Evolutionary conservation across 2,329 filamentous ascomycete genomes (phyloP).

Genomic region (Boeremia exigua): DNA sequence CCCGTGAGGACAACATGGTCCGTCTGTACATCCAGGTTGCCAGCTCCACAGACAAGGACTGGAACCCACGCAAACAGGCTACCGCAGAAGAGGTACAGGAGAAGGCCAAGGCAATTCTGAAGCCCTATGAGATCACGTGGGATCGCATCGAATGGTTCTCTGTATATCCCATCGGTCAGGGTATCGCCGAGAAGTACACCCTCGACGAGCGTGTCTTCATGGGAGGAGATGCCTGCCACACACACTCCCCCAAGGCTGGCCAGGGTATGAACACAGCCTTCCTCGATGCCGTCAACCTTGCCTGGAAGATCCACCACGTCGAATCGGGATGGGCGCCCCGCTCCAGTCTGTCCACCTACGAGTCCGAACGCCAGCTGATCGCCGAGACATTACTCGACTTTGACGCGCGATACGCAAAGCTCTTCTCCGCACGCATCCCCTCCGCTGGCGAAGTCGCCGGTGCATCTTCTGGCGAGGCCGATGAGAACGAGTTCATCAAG

Average conservation of each 20-base stretch:
- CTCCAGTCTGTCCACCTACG: slow-evolving; percentile 80
- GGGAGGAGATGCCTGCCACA: slow-evolving; percentile 70
- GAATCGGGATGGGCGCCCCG: slow-evolving; percentile 81
- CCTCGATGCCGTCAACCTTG: slow-evolving; percentile 78
- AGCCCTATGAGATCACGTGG: slow-evolving; percentile 67
- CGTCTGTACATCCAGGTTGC: slow-evolving; percentile 66
- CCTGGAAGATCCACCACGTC: slow-evolving; percentile 95
- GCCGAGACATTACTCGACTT: slow-evolving; percentile 86
- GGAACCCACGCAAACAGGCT: slow-evolving; percentile 65
- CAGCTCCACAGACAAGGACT: slow-evolving; percentile 66
- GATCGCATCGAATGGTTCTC: slow-evolving; percentile 71
- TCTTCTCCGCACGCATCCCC: slow-evolving; percentile 82
- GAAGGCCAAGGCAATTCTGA: slow-evolving; percentile 63
- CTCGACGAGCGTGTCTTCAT: slow-evolving; percentile 70
- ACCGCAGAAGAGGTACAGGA: slow-evolving; percentile 65
- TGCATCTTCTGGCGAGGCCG: slow-evolving; percentile 53
- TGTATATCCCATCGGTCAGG: slow-evolving; percentile 70
- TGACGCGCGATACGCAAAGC: slow-evolving; percentile 85
- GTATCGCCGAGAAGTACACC: slow-evolving; percentile 69
- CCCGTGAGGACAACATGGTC: slow-evolving; percentile 61
- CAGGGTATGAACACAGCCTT: slow-evolving; percentile 70
- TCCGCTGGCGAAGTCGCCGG: slow-evolving; percentile 74
- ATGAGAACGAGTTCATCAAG: slow-evolving; percentile 81
- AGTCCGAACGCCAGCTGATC: slow-evolving; percentile 81
- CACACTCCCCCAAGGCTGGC: slow-evolving; percentile 68